Evolutionary conservation across 345 rosid genomes (phyloP).

Genomic region (Euclidium syriacum): DNA sequence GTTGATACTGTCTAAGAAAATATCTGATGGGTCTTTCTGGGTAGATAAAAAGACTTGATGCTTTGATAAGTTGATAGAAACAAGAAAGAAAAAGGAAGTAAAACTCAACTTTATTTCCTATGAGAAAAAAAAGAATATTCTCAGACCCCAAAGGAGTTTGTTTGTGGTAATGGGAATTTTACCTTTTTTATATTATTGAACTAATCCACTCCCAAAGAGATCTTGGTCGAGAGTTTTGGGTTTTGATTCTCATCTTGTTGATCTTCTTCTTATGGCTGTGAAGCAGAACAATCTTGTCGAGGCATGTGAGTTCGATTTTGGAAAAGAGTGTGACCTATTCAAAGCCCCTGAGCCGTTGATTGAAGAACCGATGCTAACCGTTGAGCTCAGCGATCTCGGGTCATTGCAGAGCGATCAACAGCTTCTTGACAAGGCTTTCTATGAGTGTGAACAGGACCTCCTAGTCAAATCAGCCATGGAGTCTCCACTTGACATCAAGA

Average conservation of each 20-base stretch:
- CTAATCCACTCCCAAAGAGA: background rate
- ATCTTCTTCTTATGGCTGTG: slow-evolving; percentile 6
- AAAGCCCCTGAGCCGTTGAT: slow-evolving; percentile 77
- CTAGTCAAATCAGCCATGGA: slow-evolving; percentile 51
- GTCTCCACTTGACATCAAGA: slow-evolving; percentile 46
- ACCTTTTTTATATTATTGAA: slow-evolving; percentile 12
- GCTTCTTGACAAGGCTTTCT: slow-evolving; percentile 66
- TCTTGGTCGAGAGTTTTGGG: background rate
- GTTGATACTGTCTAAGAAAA: slow-evolving; percentile 7
- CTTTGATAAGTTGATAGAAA: slow-evolving; percentile 1
- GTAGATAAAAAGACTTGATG: slow-evolving; percentile 11
- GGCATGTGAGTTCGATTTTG: slow-evolving; percentile 66
- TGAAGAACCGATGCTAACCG: slow-evolving; percentile 52
- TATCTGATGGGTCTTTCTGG: slow-evolving; percentile 24
- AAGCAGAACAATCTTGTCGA: slow-evolving; percentile 39
- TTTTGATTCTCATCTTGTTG: slow-evolving; percentile 1
- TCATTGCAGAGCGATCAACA: slow-evolving; percentile 67
- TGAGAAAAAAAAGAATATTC: background rate
- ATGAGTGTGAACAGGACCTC: slow-evolving; percentile 73
- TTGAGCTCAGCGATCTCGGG: slow-evolving; percentile 46
- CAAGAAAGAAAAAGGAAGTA: no score
- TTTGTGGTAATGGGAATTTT: slow-evolving; percentile 31
- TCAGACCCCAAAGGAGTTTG: slow-evolving; percentile 13
- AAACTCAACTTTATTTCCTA: slow-evolving; percentile 3
- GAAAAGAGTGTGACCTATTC: slow-evolving; percentile 83